Base-by-base conservation (phyloP, 129 eudicot genomes). In the Flaveria ramosissima region DNA sequence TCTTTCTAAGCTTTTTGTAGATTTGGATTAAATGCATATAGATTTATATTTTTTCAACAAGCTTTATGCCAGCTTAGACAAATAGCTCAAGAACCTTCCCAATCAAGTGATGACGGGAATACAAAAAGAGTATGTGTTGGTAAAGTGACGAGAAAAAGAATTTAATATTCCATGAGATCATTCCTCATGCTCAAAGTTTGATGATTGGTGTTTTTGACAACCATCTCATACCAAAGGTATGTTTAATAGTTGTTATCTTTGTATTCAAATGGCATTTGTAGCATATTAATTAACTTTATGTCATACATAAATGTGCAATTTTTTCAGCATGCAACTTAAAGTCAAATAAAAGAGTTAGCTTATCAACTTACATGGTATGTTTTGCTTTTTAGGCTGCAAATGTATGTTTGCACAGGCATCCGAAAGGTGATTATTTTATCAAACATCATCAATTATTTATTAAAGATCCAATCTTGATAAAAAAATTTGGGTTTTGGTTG, bases 131-230 rank as follows among this genome's bases (percentile, higher is more conserved):
- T 30, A 30, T 30, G 36, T 3, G 36, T 30, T 30, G 36, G 36
- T 30, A 30, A 30, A 30, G 36, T 30, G 36, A 30, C 36, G 88
- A 89, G 78, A 93, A 90, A 71, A 90, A 90, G 83, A 86, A 64
- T 43, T 84, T 82, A 80, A 85, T 93, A 80, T 86, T 90, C 52
- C 78, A 77, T 6, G 87, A 85, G 78, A 87, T 93, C 48, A 72
- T 87, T 23, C 97, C 91, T 71, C 89, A 82, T 80, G 98, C 93
- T 73, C 92, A 83, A 74, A 71, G 80, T 45, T 85, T 90, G 80
- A 90, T 93, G 89, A 87, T 89, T 19, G 93, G 89, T 83, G 98
- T 93, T 9, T 93, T 88, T 75, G 97, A 97, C 15, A 93, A 93
- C 78, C 89, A 93, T 77, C 97, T 93, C 71, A 89, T 93, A 85